Conservation (phyloP, 306 rosid genomes). For the Psophocarpus tetragonolobus region DNA sequence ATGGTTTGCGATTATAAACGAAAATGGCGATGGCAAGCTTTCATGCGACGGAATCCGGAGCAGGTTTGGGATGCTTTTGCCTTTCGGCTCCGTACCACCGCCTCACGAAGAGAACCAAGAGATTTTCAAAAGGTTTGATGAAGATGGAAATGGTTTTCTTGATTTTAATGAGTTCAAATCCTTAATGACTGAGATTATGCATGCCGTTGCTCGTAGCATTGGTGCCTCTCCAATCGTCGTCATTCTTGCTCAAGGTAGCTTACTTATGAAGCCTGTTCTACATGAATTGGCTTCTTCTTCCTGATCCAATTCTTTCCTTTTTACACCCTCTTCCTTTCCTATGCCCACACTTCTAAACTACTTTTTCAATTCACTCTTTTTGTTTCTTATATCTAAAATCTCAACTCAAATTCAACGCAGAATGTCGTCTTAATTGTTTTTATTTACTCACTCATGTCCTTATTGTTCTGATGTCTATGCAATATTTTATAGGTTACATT, state of each 20-base stretch:
- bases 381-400: too few species aligned
- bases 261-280: constrained; percentile 58
- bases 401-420: too few species aligned
- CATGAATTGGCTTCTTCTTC: constrained; percentile 41
- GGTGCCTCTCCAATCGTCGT: constrained; percentile 59
- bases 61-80: constrained; percentile 40
- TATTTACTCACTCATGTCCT: too few species aligned
- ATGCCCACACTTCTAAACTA: too few species aligned
- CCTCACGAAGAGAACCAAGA: constrained; percentile 8
- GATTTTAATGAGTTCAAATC: constrained; percentile 45
- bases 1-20: constrained; percentile 47
- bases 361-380: too few species aligned
- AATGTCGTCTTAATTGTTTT: too few species aligned
- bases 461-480: too few species aligned
- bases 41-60: constrained; percentile 45
- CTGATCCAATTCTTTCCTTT: neutral
- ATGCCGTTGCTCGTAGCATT: constrained; percentile 63
- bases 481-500: too few species aligned
- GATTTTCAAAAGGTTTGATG: constrained; percentile 53
- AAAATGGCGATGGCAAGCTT: constrained; percentile 46
- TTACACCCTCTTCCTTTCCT: neutral
- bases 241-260: constrained; percentile 53
- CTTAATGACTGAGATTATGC: constrained; percentile 55
- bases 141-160: constrained; percentile 48
- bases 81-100: constrained; percentile 42